Evolutionary conservation across 2,329 filamentous ascomycete species (phyloP).

Genomic region (Cylindrodendrum hubeiense): DNA sequence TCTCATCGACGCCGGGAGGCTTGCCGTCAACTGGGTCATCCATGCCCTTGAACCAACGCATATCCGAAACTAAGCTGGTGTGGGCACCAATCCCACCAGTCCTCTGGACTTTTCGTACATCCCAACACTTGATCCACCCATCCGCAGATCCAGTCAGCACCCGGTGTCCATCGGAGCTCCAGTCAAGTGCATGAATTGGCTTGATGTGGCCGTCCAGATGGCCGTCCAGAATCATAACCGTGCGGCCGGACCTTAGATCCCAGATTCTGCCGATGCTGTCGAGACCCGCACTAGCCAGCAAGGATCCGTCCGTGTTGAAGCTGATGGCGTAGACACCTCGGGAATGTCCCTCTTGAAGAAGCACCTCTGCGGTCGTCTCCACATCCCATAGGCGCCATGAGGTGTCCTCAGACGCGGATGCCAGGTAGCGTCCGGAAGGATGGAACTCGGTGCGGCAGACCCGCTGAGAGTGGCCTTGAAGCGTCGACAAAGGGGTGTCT

Average conservation of each 20-base stretch:
- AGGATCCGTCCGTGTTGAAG: slow-evolving; percentile 91
- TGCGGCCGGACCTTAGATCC: slow-evolving; percentile 92
- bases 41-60: slow-evolving; percentile 92
- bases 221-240: slow-evolving; percentile 94
- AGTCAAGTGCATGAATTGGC: slow-evolving; percentile 93
- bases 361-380: slow-evolving; percentile 83
- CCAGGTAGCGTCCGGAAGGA: slow-evolving; percentile 88
- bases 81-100: slow-evolving; percentile 91
- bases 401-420: slow-evolving; percentile 94
- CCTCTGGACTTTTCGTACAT: slow-evolving; percentile 88
- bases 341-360: slow-evolving; percentile 94
- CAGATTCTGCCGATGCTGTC: slow-evolving; percentile 96
- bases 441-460: slow-evolving; percentile 96
- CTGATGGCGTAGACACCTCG: slow-evolving; percentile 90
- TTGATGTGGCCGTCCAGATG: slow-evolving; percentile 86
- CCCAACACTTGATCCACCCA: slow-evolving; percentile 98
- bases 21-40: slow-evolving; percentile 78
- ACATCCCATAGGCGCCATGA: slow-evolving; percentile 98
- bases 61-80: slow-evolving; percentile 89
- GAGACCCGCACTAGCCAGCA: slow-evolving; percentile 90
- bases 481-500: slow-evolving; percentile 85
- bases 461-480: slow-evolving; percentile 86
- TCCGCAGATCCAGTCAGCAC: slow-evolving; percentile 93
- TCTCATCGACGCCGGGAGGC: slow-evolving; percentile 71
- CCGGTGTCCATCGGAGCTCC: slow-evolving; percentile 92